Evolutionary conservation across 2,329 filamentous ascomycete genomes (phyloP), one percentile per base, ranked within the genome.

Genomic region (Plenodomus lindquistii): DNA sequence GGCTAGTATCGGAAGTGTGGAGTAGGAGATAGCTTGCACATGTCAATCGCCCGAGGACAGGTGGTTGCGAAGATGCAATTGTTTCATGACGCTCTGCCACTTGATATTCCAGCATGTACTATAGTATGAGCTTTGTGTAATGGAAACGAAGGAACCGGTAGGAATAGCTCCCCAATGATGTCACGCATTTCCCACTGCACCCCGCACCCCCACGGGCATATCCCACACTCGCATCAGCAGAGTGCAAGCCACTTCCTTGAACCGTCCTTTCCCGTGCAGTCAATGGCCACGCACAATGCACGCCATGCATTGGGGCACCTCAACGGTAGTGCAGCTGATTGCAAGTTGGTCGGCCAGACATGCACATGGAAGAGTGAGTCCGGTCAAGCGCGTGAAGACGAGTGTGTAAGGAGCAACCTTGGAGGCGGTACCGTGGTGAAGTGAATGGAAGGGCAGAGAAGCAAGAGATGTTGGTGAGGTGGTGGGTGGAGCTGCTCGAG

Each of bases 141-240:
- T 5, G 15, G 5, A 15, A 38, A 47, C 42, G 42, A 42, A 24
- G 24, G 36, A n/a, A n/a, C n/a, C n/a, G n/a, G n/a, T n/a, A n/a
- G n/a, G n/a, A n/a, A n/a, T n/a, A n/a, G n/a, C n/a, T n/a, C n/a
- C 22, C 22, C 22, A 11, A 24, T 24, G 5, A 5, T 24, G 11
- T 24, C 22, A 24, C 6, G 5, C 22, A 24, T 24, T 24, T 5
- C 22, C 22, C 22, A 24, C 22, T 11, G 6, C 22, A 24, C 22
- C 22, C 22, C 22, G 22, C 22, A 24, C 22, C 22, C 22, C 22
- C 22, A 24, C 22, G 22, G 22, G 5, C 22, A 24, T 11, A 24
- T 6, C 11, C 21, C 22, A 13, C 11, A 31, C 27, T 11, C 15
- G 27, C 27, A 31, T 31, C 11, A 15, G 27, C 15, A 7, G 4